Evolutionary conservation across 257 asterid species (phyloP), one percentile per base, ranked within the genome.

Genomic region (Forsythia suspensa): DNA sequence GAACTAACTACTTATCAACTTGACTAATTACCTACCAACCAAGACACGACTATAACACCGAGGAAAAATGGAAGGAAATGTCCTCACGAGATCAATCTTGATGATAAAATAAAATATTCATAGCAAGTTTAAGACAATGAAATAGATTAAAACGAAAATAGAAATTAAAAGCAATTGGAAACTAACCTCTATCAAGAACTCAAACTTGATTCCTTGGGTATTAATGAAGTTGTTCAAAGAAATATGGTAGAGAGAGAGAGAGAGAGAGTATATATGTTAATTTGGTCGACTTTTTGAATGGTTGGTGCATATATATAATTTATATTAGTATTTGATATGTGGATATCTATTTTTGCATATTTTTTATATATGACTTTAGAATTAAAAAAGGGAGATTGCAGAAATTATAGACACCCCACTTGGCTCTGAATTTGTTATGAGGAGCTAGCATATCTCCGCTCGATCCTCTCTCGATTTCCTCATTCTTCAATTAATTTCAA

Each of bases 381-480:
- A 40, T 5, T 10, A 37, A 5, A 10, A 42, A 63, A 18, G 9
- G 5, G 6, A 72, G 65, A 24, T 6, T 75, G 59, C 29, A 76
- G 29, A 43, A 21, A 77, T 48, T 8, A 41, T 52, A 78, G 74
- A 73, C 73, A 55, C 77, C 79, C 51, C 74, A 57, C 72, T n/a
- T 57, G 67, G 61, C 8, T 16, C 42, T 39, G 71, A 36, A 70
- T 51, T 75, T 77, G 77, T 73, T 51, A 44, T 21, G 70, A 67
- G 41, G 63, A 57, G 67, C 67, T 59, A 21, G 70, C 86, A 83
- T 70, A 87, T 87, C 86, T 76, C 80, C 65, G 24, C 67, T 66
- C 55, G 77, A 85, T 83, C 84, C 80, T 76, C 41, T 39, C 76
- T 80, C 75, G 83, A 74, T 77, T 79, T 79, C 43, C 79, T 24